Conservation (phyloP, 352 stramenopile species). For the Phytophthora brassicae region DNA sequence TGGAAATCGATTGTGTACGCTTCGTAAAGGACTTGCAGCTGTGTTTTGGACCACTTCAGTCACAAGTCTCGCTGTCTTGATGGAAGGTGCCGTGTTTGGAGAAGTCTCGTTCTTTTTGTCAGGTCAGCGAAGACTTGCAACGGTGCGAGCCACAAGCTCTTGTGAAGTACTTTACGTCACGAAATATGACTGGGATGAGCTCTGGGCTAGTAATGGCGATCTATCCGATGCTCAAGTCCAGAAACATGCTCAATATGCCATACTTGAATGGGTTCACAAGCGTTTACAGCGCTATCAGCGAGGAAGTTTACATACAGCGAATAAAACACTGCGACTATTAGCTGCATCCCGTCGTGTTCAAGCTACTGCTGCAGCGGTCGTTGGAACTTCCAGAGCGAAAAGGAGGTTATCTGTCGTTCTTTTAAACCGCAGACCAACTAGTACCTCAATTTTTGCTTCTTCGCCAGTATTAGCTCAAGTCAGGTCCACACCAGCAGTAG, state of each 20-base stretch:
- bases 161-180: constrained; percentile 69
- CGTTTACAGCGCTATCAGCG: constrained; percentile 50
- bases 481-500: not conserved
- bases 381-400: constrained; percentile 14
- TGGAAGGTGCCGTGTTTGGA: constrained; percentile 69
- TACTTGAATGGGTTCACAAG: constrained; percentile 57
- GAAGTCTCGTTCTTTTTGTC: constrained; percentile 74
- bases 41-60: constrained; percentile 57
- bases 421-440: constrained; percentile 1
- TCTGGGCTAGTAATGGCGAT: constrained; percentile 46
- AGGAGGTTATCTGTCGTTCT: constrained; percentile 9
- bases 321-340: constrained; percentile 37
- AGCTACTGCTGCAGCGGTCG: not conserved
- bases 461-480: not conserved
- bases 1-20: constrained; percentile 56
- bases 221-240: constrained; percentile 48
- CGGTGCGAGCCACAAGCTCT: constrained; percentile 53
- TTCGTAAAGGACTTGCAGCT: constrained; percentile 54
- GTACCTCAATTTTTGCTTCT: not conserved
- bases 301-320: constrained; percentile 34
- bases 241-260: constrained; percentile 53
- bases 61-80: constrained; percentile 52
- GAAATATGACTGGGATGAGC: constrained; percentile 60
- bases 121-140: constrained; percentile 53
- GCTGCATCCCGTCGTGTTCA: constrained; percentile 8